These are phyloP conservation scores for Tetracentron sinense DNA, from an alignment of 164 flowering plant species.

Conservation along the genomic window DNA sequence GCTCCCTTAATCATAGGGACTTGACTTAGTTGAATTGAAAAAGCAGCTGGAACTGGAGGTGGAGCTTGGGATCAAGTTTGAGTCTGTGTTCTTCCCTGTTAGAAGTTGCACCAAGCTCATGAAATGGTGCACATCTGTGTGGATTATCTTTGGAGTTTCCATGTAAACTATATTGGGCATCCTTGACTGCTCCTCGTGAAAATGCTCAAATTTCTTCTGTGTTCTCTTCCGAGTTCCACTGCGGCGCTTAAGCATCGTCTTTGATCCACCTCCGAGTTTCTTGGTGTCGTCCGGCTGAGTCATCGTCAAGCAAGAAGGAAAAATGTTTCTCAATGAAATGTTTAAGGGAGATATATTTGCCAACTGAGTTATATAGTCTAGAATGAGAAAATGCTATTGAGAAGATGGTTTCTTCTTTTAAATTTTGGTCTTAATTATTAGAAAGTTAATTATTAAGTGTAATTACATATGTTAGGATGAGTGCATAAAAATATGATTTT, in stretches of 20 bases:
- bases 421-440: too few species aligned
- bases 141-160: slow-evolving; percentile 14
- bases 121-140: slow-evolving; percentile 14
- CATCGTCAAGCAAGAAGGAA: not conserved
- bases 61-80: not conserved
- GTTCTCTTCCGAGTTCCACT: not conserved
- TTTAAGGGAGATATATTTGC: too few species aligned
- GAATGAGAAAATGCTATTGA: too few species aligned
- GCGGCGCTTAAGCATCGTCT: not conserved
- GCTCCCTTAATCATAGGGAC: too few species aligned
- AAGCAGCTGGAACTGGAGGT: not conserved
- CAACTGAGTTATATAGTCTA: too few species aligned
- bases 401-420: too few species aligned
- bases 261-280: too few species aligned
- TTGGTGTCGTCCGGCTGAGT: too few species aligned
- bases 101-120: slow-evolving; percentile 19
- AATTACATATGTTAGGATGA: too few species aligned
- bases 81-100: slow-evolving; percentile 16
- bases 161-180: slow-evolving; percentile 14
- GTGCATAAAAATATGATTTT: too few species aligned
- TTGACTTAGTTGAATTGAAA: not conserved
- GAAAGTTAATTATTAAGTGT: too few species aligned
- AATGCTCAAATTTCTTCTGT: not conserved
- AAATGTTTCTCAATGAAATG: too few species aligned
- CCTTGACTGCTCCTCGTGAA: not conserved